Evolutionary conservation across 108 stramenopile genomes (phyloP).

Genomic region (Pseudonitzschia multistriata): DNA sequence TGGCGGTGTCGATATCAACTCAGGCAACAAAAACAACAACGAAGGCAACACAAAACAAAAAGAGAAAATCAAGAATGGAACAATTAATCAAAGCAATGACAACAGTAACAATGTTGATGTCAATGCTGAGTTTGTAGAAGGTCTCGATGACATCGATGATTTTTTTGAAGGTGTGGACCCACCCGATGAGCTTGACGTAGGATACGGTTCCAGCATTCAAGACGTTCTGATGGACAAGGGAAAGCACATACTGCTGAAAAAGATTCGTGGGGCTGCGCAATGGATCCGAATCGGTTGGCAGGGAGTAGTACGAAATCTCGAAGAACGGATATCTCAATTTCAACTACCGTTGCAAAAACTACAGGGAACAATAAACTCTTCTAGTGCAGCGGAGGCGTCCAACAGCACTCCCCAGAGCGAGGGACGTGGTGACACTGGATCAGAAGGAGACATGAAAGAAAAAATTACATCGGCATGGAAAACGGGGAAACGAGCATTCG

Average conservation of each 20-base stretch:
- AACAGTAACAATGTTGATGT: slow-evolving; percentile 17
- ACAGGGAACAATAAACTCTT: neutral
- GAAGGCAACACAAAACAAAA: neutral
- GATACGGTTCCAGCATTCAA: slow-evolving; percentile 80
- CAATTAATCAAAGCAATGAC: neutral
- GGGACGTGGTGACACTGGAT: neutral
- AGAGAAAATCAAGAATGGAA: neutral
- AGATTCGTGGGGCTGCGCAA: slow-evolving; percentile 9
- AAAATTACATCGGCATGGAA: neutral
- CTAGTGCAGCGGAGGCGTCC: neutral
- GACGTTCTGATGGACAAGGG: slow-evolving; percentile 72
- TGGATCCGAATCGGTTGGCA: slow-evolving; percentile 1
- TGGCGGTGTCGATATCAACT: neutral
- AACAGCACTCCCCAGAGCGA: neutral
- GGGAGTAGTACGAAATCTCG: neutral
- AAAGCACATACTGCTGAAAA: slow-evolving; percentile 57
- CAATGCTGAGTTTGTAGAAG: slow-evolving; percentile 74
- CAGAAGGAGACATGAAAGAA: neutral
- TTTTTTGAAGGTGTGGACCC: slow-evolving; percentile 76
- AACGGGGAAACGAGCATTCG: neutral
- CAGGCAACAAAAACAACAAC: neutral
- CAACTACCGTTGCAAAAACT: slow-evolving; percentile 6
- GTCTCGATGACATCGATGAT: slow-evolving; percentile 82
- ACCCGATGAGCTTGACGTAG: slow-evolving; percentile 85
- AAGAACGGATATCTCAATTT: slow-evolving; percentile 16